phyloP scores from a whole-genome alignment of 2,329 filamentous ascomycete genomes.

The Didymella pomorum region DNA sequence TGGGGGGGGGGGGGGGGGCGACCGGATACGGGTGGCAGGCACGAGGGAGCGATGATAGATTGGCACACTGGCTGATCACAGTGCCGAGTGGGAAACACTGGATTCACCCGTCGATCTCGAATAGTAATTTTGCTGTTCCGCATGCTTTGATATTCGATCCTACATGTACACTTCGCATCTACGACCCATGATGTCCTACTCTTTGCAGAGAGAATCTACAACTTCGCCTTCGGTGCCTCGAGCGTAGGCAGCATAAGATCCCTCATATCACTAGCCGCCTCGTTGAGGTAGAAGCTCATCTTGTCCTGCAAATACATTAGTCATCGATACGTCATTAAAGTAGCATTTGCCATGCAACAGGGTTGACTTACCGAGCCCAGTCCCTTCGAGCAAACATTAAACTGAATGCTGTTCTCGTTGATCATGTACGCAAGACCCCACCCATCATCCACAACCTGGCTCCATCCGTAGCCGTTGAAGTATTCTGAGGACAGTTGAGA shows the following conservation, averaged over 20 bases:
- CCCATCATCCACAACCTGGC: slow-evolving; percentile 93
- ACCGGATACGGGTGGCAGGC: too few relatives aligned
- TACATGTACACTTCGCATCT: not conserved
- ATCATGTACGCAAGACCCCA: slow-evolving; percentile 99
- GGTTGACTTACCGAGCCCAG: slow-evolving; percentile 70
- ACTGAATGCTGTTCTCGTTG: slow-evolving; percentile 98
- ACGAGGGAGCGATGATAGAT: too few relatives aligned
- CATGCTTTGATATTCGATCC: not conserved
- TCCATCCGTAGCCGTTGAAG: slow-evolving; percentile 99
- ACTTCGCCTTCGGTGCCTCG: slow-evolving; percentile 83
- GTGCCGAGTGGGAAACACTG: too few relatives aligned
- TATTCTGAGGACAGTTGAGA: slow-evolving; percentile 94
- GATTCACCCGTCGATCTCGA: too few relatives aligned
- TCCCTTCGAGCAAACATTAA: slow-evolving; percentile 96
- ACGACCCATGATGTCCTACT: not conserved
- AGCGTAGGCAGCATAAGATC: slow-evolving; percentile 84
- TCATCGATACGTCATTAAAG: too few relatives aligned
- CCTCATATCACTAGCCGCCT: slow-evolving; percentile 88
- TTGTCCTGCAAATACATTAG: slow-evolving; percentile 60
- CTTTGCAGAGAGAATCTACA: slow-evolving; percentile 62
- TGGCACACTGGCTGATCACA: too few relatives aligned
- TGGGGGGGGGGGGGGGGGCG: too few relatives aligned
- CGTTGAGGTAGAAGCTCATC: slow-evolving; percentile 96
- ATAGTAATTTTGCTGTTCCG: not conserved
- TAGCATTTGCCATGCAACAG: too few relatives aligned